Evolutionary conservation across 805 yeast genomes (phyloP), one percentile per base, ranked within the genome.

Genomic region (Candida multigemmis): DNA sequence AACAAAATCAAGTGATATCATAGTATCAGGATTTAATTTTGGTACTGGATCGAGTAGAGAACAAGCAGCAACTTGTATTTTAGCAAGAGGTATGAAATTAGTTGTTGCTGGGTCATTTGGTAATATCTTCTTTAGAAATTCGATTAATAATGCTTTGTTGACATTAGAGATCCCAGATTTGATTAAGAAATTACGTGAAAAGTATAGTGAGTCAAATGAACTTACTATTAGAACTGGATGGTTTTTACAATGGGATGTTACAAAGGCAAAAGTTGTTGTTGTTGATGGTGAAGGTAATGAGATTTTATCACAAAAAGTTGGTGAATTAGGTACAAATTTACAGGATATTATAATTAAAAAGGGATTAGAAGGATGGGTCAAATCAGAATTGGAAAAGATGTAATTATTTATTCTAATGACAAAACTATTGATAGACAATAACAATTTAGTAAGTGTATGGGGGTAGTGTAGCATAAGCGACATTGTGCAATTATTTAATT

Each of bases 31-130:
- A 11, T 91, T 63, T 67, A 91, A 91, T 53, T 91, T 91, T 51
- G 99, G 99, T 42, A 91, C 98, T 7, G 98, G 99, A 24, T 87
- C 96, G 6, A 85, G 96, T 14, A 77, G 99, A 60, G 99, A 91
- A 54, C 99, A 91, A 62, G 99, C 99, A 3, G 98, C 98, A 18
- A 91, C 98, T n/a, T 87, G 94, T 13, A 80, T 91, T 33, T 67
- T 91, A 39, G 97, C 98, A 22, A 74, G 93, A 46, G 97, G 86
- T 38, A 85, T 91, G 70, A 74, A 76, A 41, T 65, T 91, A 40
- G 94, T 91, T 13, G 95, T 93, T 33, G 82, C 96, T 9, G 99
- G 99, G 18, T 89, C 97, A 1, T 91, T 91, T 49, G 95, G 96
- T 46, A 93, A 91, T 64, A 91, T 89, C 44, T 91, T 91, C 60